Evolutionary conservation across 306 rosid species (phyloP), one percentile per base, ranked within the genome.

Genomic region (Senna siamea): DNA sequence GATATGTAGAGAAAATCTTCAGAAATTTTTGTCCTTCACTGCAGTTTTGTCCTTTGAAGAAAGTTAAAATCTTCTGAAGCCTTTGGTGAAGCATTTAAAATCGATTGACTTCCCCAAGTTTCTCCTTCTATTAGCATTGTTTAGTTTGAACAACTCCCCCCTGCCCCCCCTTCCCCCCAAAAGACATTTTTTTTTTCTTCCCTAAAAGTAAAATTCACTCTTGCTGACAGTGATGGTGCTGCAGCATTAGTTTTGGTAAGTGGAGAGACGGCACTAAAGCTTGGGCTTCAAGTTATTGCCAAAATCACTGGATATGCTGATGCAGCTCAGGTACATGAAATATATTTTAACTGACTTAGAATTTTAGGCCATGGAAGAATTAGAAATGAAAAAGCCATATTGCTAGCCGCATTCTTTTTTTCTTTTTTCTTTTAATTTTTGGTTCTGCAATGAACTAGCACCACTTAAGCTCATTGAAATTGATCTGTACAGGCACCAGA

Each of bases 221-320:
- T 79, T 52, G 44, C 58, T 76, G 71, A 69, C 83, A 95, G 99
- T 83, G 99, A 95, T 73, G 99, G 99, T 40, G 98, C 98, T 69
- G 99, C 99, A 46, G 99, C 99, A 71, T 75, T 95, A 78, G 96
- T 95, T 82, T 80, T 95, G 60, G 98, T 90, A 81, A 95, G 98
- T 70, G 99, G 99, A 83, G 91, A 92, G 77, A 92, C 78, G 70
- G 99, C 89, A 48, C 70, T 88, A 54, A 78, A 85, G 84, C 99
- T 90, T 80, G 99, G 99, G 14, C 87, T 95, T 67, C 79, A 90
- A 74, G 99, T 92, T 78, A 87, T 95, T 26, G 99, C 97, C 66
- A 95, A 92, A 90, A 86, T 95, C 76, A 69, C 83, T 59, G 99
- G 99, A 81, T 95, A 86, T 52, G 97, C 96, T 28, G 99, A 95